Evolutionary conservation across 805 yeast species (phyloP).

Genomic region (Metschnikowia similis): DNA sequence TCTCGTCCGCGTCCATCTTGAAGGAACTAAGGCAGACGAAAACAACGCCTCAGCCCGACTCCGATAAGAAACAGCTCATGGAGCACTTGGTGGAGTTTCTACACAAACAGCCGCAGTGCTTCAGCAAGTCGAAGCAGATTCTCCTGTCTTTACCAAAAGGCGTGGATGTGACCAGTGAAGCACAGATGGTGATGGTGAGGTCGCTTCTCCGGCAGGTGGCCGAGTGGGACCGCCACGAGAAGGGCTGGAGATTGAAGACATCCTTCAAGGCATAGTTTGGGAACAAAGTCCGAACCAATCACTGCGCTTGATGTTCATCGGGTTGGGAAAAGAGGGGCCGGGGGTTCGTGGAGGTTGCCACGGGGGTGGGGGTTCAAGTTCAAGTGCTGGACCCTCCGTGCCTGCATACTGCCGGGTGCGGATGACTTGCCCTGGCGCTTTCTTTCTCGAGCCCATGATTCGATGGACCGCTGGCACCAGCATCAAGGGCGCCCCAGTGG

Average conservation of each 20-base stretch:
- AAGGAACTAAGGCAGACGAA: slow-evolving; percentile 36
- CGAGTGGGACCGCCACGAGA: slow-evolving; percentile 52
- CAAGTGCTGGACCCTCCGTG: too few relatives aligned
- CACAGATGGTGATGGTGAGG: slow-evolving; percentile 57
- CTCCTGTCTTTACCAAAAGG: slow-evolving; percentile 29
- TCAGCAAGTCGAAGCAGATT: slow-evolving; percentile 50
- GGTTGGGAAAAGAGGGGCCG: too few relatives aligned
- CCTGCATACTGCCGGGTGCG: neutral
- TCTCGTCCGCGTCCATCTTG: slow-evolving; percentile 49
- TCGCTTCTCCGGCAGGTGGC: slow-evolving; percentile 68
- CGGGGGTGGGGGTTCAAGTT: too few relatives aligned
- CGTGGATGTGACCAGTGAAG: slow-evolving; percentile 27
- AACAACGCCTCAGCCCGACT: slow-evolving; percentile 9
- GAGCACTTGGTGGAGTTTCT: slow-evolving; percentile 40
- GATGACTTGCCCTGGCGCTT: neutral
- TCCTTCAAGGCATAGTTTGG: slow-evolving; percentile 27
- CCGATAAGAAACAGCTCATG: slow-evolving; percentile 18
- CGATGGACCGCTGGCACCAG: neutral
- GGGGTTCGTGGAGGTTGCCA: too few relatives aligned
- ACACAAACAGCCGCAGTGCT: slow-evolving; percentile 27
- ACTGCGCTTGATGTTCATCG: too few relatives aligned
- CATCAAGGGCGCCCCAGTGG: neutral
- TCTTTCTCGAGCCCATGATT: neutral
- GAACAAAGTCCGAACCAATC: too few relatives aligned
- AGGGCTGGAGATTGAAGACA: slow-evolving; percentile 63